phyloP scores from a whole-genome alignment of 176 grass and related monocot species.

The Typha latifolia region DNA sequence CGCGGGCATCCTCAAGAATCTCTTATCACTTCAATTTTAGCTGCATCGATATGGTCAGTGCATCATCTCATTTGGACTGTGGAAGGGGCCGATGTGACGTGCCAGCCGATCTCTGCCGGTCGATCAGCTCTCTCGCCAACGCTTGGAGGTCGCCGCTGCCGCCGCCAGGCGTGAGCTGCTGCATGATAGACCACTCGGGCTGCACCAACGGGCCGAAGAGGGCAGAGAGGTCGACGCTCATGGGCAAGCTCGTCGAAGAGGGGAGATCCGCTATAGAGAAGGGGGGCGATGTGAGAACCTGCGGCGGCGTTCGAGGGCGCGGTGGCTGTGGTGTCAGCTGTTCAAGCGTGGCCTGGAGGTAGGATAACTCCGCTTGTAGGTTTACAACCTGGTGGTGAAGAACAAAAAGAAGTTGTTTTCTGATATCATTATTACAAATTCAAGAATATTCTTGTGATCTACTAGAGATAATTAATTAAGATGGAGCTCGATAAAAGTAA shows the following conservation, averaged over 20 bases:
- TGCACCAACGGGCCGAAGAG: conserved; percentile 56
- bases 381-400: conserved; percentile 56
- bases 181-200: conserved; percentile 22
- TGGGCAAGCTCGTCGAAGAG: conserved; percentile 40
- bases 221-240: conserved; percentile 35
- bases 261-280: conserved; percentile 82
- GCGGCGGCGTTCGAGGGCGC: conserved; percentile 32
- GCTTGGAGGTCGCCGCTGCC: conserved; percentile 70
- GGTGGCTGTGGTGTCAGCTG: conserved; percentile 56
- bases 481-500: no score
- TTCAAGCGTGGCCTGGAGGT: conserved; percentile 83
- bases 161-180: conserved; percentile 25
- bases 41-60: no score
- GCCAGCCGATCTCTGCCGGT: conserved; percentile 35
- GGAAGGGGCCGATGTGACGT: conserved; percentile 8
- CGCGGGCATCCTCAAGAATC: no score
- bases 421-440: no score
- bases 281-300: conserved; percentile 22
- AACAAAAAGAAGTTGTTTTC: no score
- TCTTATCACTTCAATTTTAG: no score
- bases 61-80: conserved; percentile 6
- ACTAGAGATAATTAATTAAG: no score
- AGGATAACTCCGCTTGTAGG: conserved; percentile 85
- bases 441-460: conserved; percentile 5
- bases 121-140: conserved; percentile 78